Conservation (phyloP, 257 asterid genomes). For the Solanum chilense region DNA sequence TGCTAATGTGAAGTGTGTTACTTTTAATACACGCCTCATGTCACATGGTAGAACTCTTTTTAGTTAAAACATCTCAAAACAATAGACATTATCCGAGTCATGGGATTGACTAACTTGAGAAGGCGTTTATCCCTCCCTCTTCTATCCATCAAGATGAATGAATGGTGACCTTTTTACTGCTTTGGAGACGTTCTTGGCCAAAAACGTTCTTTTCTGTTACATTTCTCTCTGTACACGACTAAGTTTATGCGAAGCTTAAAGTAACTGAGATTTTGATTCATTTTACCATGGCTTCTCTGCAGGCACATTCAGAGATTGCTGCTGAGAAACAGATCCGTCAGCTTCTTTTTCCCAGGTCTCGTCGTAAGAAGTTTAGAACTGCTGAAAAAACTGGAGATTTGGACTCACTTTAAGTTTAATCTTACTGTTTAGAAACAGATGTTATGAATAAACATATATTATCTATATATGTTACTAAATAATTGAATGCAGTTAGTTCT, state of each 20-base stretch:
- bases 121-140: not conserved
- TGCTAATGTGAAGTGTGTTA: not conserved
- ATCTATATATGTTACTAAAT: not conserved
- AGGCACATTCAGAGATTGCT: conserved; percentile 58
- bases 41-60: not conserved
- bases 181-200: not conserved
- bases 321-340: conserved; percentile 79
- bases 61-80: not conserved
- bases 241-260: not conserved
- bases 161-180: not conserved
- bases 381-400: conserved; percentile 19
- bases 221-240: not conserved
- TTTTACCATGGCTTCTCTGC: not conserved
- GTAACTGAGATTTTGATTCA: not conserved
- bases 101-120: not conserved
- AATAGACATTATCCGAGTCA: not conserved
- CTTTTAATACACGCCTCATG: not conserved
- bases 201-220: not conserved
- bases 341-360: conserved; percentile 58
- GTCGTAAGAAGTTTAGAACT: conserved; percentile 37
- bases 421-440: not conserved
- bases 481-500: not conserved
- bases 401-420: conserved; percentile 19
- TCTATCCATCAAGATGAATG: not conserved
- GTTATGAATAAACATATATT: not conserved